phyloP scores from a whole-genome alignment of 768 basidiomycete species.

The Boletus pseudo-olivaceus region DNA sequence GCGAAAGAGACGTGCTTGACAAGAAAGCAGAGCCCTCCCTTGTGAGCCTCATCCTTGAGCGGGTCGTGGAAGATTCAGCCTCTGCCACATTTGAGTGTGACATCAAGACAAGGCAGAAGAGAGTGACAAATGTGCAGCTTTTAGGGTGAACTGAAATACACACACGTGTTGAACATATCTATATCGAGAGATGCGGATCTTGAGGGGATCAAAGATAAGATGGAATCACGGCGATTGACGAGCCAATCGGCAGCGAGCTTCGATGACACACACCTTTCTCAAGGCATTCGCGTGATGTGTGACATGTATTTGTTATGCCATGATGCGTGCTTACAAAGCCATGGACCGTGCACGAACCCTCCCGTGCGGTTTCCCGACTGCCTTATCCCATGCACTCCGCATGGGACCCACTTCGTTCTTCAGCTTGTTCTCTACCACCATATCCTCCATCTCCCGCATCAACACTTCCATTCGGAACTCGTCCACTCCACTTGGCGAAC shows the following conservation, averaged over 20 bases:
- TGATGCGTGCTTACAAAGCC: constrained; percentile 22
- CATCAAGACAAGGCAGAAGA: neutral
- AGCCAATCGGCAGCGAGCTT: constrained; percentile 2
- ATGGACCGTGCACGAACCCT: constrained; percentile 23
- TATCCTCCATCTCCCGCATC: constrained; percentile 56
- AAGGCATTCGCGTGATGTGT: constrained; percentile 16
- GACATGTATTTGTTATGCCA: neutral
- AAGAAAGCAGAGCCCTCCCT: constrained; percentile 4
- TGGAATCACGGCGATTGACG: constrained; percentile 2
- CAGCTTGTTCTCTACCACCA: constrained; percentile 62
- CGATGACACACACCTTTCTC: neutral
- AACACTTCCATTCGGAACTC: constrained; percentile 41
- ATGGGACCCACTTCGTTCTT: constrained; percentile 56
- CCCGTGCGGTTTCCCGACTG: constrained; percentile 22
- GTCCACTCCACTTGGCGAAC: constrained; percentile 17
- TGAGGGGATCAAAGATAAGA: constrained; percentile 12
- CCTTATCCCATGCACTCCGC: constrained; percentile 48
- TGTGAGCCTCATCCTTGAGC: neutral
- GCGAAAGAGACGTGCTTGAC: neutral
- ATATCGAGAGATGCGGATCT: constrained; percentile 18
- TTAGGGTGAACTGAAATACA: neutral
- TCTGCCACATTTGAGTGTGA: neutral
- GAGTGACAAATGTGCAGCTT: too few relatives aligned
- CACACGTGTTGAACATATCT: constrained; percentile 8
- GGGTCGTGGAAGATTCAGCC: constrained; percentile 3